Evolutionary conservation across 805 yeast species (phyloP), one percentile per base, ranked within the genome.

Genomic region (Kregervanrija delftensis): DNA sequence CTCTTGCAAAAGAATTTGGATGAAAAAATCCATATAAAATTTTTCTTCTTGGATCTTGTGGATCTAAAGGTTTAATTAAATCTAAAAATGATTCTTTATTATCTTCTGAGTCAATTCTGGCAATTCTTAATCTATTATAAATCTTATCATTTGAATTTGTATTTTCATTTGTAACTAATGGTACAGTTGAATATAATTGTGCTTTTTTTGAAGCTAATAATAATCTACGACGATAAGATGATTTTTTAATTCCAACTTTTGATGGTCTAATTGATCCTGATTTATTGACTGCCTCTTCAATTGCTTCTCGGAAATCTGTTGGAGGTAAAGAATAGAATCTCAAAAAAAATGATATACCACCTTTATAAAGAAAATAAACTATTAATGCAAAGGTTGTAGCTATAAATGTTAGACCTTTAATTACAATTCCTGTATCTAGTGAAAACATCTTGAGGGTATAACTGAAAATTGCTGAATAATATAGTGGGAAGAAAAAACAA

Each of bases 1-100:
- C 99, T 39, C 95, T 96, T 35, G 96, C 95, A 60, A 86, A 86
- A 51, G 96, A 89, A 55, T 83, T 86, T 0, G 99, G 99, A 65
- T 93, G 99, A 68, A 93, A 89, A 57, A 85, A 90, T 5, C 98
- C 99, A 59, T 70, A 83, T 10, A 87, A 62, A 9, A 71, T 52
- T 35, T 57, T 61, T 28, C 86, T 58, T 2, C 57, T 49, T 2
- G 61, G 60, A 42, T 59, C 66, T 34, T 72, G 55, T 8, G 61
- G 58, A 13, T 43, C 43, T 22, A 47, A 50, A 8, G 65, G 64
- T 37, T 55, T 59, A 15, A 62, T 44, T 13, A 51, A 44, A 6
- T 48, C 50, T 15, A 54, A 39, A 31, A 63, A 58, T 5, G 37
- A 37, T 3, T 43, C 37, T 30, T 50, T 49, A 15, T 58, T 45